Conservation (phyloP, 352 stramenopile genomes). For the Stephanocyclus meneghinianus region DNA sequence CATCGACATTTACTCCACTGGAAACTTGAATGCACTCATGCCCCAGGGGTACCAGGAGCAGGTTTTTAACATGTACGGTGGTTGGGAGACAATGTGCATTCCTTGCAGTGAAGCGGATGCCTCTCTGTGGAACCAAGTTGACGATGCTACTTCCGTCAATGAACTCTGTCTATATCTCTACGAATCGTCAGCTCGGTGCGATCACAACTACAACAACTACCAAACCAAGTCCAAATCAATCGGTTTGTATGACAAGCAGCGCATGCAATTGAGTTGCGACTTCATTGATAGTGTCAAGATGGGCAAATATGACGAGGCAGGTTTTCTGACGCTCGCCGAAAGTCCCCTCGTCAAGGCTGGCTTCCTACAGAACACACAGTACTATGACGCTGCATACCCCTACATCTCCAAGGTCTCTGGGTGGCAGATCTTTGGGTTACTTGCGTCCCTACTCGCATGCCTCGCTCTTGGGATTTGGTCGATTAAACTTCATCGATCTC, state of each 20-base stretch:
- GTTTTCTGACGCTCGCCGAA: constrained; percentile 22
- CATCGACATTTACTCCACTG: constrained; percentile 11
- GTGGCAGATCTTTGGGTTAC: constrained; percentile 36
- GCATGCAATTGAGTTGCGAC: constrained; percentile 69
- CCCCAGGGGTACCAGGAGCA: constrained; percentile 9
- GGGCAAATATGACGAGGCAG: constrained; percentile 73
- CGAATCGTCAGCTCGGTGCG: constrained; percentile 68
- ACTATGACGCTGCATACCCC: constrained; percentile 18
- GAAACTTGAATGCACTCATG: constrained; percentile 6
- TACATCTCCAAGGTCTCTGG: constrained; percentile 28
- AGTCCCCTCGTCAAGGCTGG: constrained; percentile 4
- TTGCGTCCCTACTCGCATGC: constrained; percentile 26
- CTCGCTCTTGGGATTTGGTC: constrained; percentile 24
- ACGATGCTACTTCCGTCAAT: constrained; percentile 11
- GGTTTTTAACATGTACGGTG: background rate
- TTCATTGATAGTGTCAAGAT: constrained; percentile 71
- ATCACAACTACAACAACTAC: constrained; percentile 45
- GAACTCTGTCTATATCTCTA: constrained; percentile 10
- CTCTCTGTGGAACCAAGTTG: background rate
- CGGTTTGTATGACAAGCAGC: constrained; percentile 36
- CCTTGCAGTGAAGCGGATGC: constrained; percentile 19
- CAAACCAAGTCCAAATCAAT: constrained; percentile 10
- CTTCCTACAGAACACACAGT: background rate
- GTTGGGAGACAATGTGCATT: constrained; percentile 34
- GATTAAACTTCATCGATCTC: constrained; percentile 23